phyloP scores from a whole-genome alignment of 2,329 filamentous ascomycete species.

The Curvularia sp. region DNA sequence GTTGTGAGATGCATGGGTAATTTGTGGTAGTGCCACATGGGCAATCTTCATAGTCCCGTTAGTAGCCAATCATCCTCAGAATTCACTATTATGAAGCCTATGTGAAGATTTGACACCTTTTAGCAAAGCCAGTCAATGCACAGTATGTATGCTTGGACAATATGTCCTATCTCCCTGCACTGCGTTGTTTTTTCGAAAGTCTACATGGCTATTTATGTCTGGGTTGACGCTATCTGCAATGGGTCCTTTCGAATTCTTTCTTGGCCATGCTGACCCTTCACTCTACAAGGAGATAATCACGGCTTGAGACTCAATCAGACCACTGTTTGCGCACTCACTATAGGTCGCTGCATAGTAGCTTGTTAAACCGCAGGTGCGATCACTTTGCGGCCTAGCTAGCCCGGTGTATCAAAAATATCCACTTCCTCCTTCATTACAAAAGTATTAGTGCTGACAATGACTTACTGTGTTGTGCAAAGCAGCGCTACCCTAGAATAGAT shows the following conservation, averaged over 20 bases:
- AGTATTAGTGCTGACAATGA: background rate
- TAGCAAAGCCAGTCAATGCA: background rate
- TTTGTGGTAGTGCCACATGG: background rate
- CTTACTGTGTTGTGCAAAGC: background rate
- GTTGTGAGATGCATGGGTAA: background rate
- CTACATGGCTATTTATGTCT: background rate
- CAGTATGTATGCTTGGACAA: background rate
- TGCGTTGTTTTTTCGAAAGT: background rate
- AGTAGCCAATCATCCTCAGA: background rate
- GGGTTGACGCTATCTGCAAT: background rate
- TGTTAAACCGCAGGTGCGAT: background rate
- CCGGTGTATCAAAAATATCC: background rate
- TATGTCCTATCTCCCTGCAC: background rate
- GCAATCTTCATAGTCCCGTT: background rate
- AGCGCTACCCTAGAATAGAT: background rate
- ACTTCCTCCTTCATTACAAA: background rate
- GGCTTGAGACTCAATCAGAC: background rate
- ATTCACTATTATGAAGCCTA: no score
- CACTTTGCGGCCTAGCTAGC: background rate
- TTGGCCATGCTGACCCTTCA: background rate
- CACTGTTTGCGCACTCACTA: background rate
- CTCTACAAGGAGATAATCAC: background rate
- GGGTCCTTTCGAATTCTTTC: background rate
- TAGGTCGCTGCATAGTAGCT: background rate
- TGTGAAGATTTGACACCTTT: background rate